Percentiles rank a stretch among this genome's conserved stretches.
Conservation (phyloP, 106 monocot genomes). For the Allium fistulosum region DNA sequence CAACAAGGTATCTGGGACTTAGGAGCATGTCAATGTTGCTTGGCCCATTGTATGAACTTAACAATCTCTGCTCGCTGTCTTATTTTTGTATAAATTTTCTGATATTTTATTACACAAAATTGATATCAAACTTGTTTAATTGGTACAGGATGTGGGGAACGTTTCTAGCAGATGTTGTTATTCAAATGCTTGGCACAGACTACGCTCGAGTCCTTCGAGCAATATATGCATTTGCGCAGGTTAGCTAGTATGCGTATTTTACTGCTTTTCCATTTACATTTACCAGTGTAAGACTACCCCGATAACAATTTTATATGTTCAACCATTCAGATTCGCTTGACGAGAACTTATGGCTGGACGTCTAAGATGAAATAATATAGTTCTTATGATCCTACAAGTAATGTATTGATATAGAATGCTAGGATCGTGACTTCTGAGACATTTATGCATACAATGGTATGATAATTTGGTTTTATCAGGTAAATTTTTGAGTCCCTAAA, state of each 20-base stretch:
- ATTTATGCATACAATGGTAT: too few relatives aligned
- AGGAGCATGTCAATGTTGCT: conserved; percentile 68
- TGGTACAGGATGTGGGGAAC: conserved; percentile 85
- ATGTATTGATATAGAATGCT: too few relatives aligned
- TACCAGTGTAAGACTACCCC: too few relatives aligned
- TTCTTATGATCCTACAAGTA: too few relatives aligned
- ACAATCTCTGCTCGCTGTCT: too few relatives aligned
- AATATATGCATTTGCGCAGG: conserved; percentile 94
- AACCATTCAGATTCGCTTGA: conserved; percentile 58
- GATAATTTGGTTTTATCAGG: too few relatives aligned
- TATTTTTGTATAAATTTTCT: not conserved
- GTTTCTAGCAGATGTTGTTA: conserved; percentile 81
- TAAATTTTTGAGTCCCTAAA: too few relatives aligned
- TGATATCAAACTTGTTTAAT: not conserved
- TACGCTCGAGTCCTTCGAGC: conserved; percentile 89
- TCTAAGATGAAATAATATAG: conserved; percentile 14
- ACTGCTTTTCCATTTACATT: not conserved
- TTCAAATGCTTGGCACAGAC: conserved; percentile 95
- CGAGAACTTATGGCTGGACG: conserved; percentile 43
- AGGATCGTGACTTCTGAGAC: too few relatives aligned
- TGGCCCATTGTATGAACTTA: conserved; percentile 78
- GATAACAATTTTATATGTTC: not conserved
- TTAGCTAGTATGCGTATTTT: not conserved
- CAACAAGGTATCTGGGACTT: conserved; percentile 76
- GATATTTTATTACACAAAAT: not conserved